A percentile compares a stretch with the other conserved stretches of the same genome.
Conservation (phyloP, 1,284 basidiomycete species). For the Boletus nobilissimus region DNA sequence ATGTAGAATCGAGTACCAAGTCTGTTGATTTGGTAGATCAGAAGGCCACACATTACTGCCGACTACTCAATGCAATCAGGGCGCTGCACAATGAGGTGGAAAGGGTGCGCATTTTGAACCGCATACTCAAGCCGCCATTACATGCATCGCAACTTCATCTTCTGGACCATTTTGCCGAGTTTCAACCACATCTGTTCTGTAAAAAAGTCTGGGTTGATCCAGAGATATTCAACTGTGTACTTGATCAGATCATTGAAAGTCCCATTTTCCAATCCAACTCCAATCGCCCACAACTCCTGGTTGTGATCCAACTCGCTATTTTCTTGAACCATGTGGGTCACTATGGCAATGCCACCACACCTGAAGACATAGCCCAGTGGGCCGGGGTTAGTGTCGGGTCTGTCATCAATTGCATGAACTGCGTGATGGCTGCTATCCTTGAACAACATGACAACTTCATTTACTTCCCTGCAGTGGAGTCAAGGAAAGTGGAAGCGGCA, state of each 20-base stretch:
- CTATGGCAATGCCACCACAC: too few species aligned
- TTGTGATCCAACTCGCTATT: not conserved
- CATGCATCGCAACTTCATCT: not conserved
- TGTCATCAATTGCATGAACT: too few species aligned
- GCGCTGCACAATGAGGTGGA: not conserved
- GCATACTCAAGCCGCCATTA: not conserved
- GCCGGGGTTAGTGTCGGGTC: too few species aligned
- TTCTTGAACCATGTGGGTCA: too few species aligned
- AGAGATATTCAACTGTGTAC: constrained; percentile 1
- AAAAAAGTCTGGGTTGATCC: not conserved
- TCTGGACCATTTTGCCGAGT: not conserved
- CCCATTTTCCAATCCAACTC: not conserved
- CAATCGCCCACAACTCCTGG: not conserved
- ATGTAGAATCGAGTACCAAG: not conserved
- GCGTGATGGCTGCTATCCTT: too few species aligned
- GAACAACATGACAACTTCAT: too few species aligned
- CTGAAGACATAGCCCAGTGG: too few species aligned
- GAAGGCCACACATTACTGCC: not conserved
- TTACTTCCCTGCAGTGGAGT: too few species aligned
- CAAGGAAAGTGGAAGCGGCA: too few species aligned
- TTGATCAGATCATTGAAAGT: not conserved
- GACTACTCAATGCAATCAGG: not conserved
- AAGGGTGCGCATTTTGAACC: not conserved
- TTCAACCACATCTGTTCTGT: too few species aligned
- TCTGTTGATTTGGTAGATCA: not conserved